These are phyloP conservation scores for Coemansia umbellata DNA, from an alignment of 192 early-diverging fungal genomes.

Conservation along the genomic window DNA sequence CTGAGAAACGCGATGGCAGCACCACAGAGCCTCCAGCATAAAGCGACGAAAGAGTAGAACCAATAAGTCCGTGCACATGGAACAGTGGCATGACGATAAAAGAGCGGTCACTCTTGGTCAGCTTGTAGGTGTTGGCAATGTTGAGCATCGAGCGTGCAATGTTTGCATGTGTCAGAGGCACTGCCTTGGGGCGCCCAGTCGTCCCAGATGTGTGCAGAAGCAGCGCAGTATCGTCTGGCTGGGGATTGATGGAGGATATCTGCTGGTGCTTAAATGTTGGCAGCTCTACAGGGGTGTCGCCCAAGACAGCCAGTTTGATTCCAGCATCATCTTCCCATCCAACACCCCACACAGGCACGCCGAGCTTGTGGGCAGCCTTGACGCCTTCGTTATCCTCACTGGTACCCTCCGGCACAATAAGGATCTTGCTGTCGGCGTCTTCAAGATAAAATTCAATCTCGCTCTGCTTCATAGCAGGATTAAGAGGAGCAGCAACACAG, in stretches of 20 bases:
- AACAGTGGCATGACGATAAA: constrained; percentile 83
- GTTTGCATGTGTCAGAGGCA: constrained; percentile 78
- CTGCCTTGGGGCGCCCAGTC: constrained; percentile 73
- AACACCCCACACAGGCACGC: constrained; percentile 57
- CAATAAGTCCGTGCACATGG: constrained; percentile 82
- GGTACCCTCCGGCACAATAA: constrained; percentile 61
- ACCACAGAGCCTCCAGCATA: constrained; percentile 65
- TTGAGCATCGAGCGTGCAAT: constrained; percentile 69
- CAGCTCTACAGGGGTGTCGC: constrained; percentile 15
- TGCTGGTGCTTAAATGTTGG: constrained; percentile 6
- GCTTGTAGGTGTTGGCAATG: constrained; percentile 65
- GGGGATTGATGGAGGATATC: constrained; percentile 6
- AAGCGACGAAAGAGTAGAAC: constrained; percentile 67
- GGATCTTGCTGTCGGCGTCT: constrained; percentile 58
- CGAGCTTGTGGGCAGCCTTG: constrained; percentile 51
- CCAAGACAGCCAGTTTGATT: constrained; percentile 20
- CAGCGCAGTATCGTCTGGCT: constrained; percentile 61
- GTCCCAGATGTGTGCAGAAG: constrained; percentile 81
- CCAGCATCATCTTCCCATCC: constrained; percentile 42
- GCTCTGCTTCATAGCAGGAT: constrained; percentile 60
- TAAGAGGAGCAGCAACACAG: constrained; percentile 68
- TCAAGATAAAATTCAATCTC: constrained; percentile 76
- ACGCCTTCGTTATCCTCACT: constrained; percentile 54
- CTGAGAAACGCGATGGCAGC: constrained; percentile 69
- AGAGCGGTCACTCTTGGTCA: constrained; percentile 58